Percentiles rank a stretch among this genome's conserved stretches.
These are phyloP conservation scores for Hypomontagnella monticulosa DNA, from an alignment of 495 filamentous ascomycete genomes.

Conservation along the genomic window DNA sequence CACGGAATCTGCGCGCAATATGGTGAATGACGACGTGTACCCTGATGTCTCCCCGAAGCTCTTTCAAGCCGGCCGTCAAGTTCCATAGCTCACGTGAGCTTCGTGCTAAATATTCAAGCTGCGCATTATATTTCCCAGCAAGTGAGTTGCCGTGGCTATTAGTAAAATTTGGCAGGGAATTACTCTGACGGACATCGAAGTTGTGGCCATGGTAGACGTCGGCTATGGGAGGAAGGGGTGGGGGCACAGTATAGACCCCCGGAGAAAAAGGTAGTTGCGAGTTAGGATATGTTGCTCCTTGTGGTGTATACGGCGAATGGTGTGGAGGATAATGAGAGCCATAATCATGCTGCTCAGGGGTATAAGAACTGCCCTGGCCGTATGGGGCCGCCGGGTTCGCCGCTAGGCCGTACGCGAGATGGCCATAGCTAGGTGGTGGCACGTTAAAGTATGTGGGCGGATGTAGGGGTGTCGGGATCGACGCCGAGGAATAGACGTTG, in stretches of 20 bases:
- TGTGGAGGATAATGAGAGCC: constrained; percentile 44
- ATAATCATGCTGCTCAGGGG: constrained; percentile 45
- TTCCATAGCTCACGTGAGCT: constrained; percentile 71
- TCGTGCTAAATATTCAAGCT: constrained; percentile 67
- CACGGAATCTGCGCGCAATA: constrained; percentile 62
- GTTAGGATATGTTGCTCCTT: constrained; percentile 19
- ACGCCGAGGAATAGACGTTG: constrained; percentile 16
- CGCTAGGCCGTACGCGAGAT: constrained; percentile 14
- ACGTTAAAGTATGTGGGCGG: constrained; percentile 8
- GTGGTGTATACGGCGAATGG: constrained; percentile 38
- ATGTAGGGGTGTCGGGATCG: constrained; percentile 7
- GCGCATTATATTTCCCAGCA: constrained; percentile 55
- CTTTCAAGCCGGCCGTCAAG: constrained; percentile 65
- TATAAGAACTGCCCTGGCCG: constrained; percentile 24
- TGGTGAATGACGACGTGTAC: constrained; percentile 73
- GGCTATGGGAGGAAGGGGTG: constrained; percentile 1
- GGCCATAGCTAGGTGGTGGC: constrained; percentile 8
- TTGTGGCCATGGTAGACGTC: constrained; percentile 40
- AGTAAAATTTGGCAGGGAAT: constrained; percentile 29
- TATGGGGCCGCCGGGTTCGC: constrained; percentile 7
- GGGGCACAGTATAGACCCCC: constrained; percentile 26
- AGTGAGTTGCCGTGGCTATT: constrained; percentile 32
- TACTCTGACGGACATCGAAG: constrained; percentile 39
- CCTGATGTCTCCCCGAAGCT: constrained; percentile 68
- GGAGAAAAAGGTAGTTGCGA: constrained; percentile 12